A percentile compares a stretch with the other conserved stretches of the same genome.
Conservation (phyloP, 768 basidiomycete genomes). For the Boletus pseudo-olivaceus region DNA sequence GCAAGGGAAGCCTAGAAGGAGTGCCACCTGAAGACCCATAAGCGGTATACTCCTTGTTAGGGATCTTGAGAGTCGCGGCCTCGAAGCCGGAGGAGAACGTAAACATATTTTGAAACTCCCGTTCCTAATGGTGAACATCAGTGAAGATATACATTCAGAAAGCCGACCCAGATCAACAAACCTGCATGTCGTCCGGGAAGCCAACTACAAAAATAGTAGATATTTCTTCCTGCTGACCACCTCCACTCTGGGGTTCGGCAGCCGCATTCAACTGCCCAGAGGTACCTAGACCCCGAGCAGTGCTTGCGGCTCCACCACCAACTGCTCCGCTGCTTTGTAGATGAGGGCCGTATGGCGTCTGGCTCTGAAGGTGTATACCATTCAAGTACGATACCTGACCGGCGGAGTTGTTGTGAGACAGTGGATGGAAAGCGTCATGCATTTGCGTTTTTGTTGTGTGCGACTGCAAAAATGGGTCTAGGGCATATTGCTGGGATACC, state of each 20-base stretch:
- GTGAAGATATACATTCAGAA: slow-evolving; percentile 10
- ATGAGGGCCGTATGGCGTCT: slow-evolving; percentile 75
- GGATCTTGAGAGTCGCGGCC: slow-evolving; percentile 96
- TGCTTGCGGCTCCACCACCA: slow-evolving; percentile 15
- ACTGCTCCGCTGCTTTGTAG: slow-evolving; percentile 43
- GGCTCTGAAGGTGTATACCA: slow-evolving; percentile 56
- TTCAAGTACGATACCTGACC: slow-evolving; percentile 37
- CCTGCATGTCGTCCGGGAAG: slow-evolving; percentile 99
- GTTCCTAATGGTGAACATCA: slow-evolving; percentile 58
- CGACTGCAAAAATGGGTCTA: slow-evolving; percentile 34
- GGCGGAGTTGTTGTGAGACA: slow-evolving; percentile 30
- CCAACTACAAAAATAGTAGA: slow-evolving; percentile 98
- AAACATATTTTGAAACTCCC: slow-evolving; percentile 99
- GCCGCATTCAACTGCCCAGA: slow-evolving; percentile 27
- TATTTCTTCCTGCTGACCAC: slow-evolving; percentile 71
- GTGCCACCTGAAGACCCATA: slow-evolving; percentile 50
- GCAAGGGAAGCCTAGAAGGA: slow-evolving; percentile 35
- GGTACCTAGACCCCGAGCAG: slow-evolving; percentile 27
- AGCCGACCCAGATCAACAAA: slow-evolving; percentile 37
- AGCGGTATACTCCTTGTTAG: slow-evolving; percentile 84
- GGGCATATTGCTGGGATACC: slow-evolving; percentile 29
- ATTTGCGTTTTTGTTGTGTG: slow-evolving; percentile 27
- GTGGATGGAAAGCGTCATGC: slow-evolving; percentile 33
- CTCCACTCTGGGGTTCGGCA: slow-evolving; percentile 22
- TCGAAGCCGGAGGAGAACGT: slow-evolving; percentile 95